These are phyloP conservation scores for Neodidymelliopsis sp. DNA, from an alignment of 2,329 filamentous ascomycete species.

Conservation along the genomic window DNA sequence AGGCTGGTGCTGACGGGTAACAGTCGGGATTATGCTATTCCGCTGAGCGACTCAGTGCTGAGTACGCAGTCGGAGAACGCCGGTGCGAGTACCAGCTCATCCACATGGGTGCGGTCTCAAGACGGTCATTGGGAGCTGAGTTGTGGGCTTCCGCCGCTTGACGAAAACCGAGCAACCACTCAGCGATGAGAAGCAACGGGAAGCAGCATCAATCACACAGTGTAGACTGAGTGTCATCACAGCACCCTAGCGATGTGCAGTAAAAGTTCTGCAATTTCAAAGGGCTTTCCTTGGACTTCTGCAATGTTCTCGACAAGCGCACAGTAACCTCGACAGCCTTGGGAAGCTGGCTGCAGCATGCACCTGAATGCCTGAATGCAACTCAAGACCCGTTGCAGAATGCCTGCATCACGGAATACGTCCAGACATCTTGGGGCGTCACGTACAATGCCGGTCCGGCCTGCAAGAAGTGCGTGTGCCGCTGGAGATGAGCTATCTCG, in stretches of 20 bases:
- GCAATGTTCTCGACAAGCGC: not conserved
- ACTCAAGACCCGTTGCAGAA: slow-evolving; percentile 1
- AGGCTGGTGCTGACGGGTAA: slow-evolving; percentile 10
- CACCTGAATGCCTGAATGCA: not conserved
- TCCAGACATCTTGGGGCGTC: not conserved
- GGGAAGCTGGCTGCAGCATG: not conserved
- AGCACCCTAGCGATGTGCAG: not conserved
- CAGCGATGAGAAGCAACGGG: slow-evolving; percentile 12
- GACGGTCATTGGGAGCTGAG: slow-evolving; percentile 14
- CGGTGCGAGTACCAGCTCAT: slow-evolving; percentile 9
- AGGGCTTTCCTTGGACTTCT: not conserved
- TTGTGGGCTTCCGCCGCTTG: slow-evolving; percentile 16
- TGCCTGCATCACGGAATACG: slow-evolving; percentile 4
- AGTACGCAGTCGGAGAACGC: slow-evolving; percentile 10
- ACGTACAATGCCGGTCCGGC: not conserved
- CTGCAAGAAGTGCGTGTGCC: not conserved
- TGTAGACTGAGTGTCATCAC: slow-evolving; percentile 5
- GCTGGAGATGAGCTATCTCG: not conserved
- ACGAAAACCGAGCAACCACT: slow-evolving; percentile 8
- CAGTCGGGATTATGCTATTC: not conserved
- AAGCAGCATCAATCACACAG: not conserved
- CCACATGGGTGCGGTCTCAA: slow-evolving; percentile 6
- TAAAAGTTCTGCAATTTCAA: not conserved
- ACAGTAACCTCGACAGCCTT: not conserved
- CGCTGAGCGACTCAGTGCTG: slow-evolving; percentile 9